These are phyloP conservation scores for Lycium ferocissimum DNA, from an alignment of 257 asterid species.

Conservation along the genomic window DNA sequence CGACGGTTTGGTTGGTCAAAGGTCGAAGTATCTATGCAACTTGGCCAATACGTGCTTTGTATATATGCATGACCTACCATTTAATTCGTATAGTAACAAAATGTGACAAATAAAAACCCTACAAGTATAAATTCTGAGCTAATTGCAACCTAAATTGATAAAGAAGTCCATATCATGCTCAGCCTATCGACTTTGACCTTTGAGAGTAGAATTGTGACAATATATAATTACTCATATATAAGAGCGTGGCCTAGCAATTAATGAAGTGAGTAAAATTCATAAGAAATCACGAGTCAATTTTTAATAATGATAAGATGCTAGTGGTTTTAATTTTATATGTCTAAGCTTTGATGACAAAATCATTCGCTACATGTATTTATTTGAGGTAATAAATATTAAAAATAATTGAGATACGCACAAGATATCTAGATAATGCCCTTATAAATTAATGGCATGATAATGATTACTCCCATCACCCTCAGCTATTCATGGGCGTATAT, in stretches of 20 bases:
- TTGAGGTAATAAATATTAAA: background rate
- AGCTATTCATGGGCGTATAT: background rate
- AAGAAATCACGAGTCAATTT: too few species aligned
- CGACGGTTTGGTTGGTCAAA: background rate
- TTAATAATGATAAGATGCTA: background rate
- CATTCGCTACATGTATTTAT: background rate
- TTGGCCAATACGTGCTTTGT: background rate
- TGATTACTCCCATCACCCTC: background rate
- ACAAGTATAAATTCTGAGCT: background rate
- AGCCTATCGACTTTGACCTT: background rate
- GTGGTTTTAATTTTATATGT: background rate
- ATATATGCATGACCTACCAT: background rate
- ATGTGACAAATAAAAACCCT: conserved; percentile 3
- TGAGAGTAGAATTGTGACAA: background rate
- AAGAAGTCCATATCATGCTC: background rate
- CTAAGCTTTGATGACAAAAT: background rate
- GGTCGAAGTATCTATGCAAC: background rate
- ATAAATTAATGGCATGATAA: background rate
- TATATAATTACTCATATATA: background rate
- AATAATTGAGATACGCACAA: background rate
- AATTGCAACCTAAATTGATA: background rate
- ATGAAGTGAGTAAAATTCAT: background rate
- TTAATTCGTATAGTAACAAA: background rate
- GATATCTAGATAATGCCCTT: background rate
- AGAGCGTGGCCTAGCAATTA: background rate